Conservation (phyloP, 306 rosid species). For the Carpinus fangiana region DNA sequence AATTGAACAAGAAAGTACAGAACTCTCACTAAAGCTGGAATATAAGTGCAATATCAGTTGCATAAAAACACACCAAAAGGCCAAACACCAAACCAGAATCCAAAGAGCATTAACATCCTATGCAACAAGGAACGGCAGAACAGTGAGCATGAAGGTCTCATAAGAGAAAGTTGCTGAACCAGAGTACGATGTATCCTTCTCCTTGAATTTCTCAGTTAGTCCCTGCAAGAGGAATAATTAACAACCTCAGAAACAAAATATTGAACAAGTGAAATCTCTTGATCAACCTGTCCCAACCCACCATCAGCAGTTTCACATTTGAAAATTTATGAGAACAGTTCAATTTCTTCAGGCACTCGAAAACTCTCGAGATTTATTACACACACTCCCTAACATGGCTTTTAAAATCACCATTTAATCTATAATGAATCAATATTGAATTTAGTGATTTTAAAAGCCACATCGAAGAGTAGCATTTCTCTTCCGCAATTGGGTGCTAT, state of each 20-base stretch:
- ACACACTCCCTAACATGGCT: too few relatives aligned
- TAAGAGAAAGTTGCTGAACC: slow-evolving; percentile 82
- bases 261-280: not conserved
- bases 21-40: not conserved
- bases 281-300: not conserved
- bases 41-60: not conserved
- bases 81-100: not conserved
- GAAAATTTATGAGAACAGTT: not conserved
- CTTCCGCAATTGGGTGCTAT: not conserved
- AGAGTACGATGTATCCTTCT: slow-evolving; percentile 67
- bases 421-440: too few relatives aligned
- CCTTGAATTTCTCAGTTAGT: slow-evolving; percentile 89
- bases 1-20: not conserved
- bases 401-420: too few relatives aligned
- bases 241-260: not conserved
- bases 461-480: too few relatives aligned
- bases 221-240: slow-evolving; percentile 57
- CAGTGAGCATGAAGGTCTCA: slow-evolving; percentile 91
- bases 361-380: not conserved
- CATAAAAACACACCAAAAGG: not conserved
- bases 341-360: too few relatives aligned
- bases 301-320: not conserved
- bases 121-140: slow-evolving; percentile 81
- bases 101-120: slow-evolving; percentile 36
- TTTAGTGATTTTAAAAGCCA: too few relatives aligned